Conservation (phyloP, 176 grass and related monocot genomes). For the Lolium perenne region DNA sequence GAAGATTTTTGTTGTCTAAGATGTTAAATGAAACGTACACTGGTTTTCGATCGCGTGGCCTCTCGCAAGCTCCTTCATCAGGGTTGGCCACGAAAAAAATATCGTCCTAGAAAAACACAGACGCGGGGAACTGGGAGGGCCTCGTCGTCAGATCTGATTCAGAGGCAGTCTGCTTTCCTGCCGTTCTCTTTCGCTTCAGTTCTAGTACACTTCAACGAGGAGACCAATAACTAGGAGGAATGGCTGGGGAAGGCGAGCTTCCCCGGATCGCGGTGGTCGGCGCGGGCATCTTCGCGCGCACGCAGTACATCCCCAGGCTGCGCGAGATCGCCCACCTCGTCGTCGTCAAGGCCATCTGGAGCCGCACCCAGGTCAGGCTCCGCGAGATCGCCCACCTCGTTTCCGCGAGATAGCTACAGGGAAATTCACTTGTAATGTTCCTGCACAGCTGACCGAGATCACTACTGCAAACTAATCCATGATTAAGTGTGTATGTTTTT, state of each 20-base stretch:
- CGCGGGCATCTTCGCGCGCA: constrained; percentile 85
- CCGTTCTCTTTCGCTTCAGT: neutral
- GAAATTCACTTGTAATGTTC: neutral
- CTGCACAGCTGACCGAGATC: neutral
- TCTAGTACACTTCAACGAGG: neutral
- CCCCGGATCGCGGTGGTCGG: constrained; percentile 80
- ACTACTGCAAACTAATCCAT: neutral
- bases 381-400: too few relatives aligned
- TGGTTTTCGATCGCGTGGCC: neutral
- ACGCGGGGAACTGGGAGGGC: neutral
- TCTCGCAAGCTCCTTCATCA: neutral
- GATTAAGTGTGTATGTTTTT: neutral
- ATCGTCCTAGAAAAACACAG: neutral
- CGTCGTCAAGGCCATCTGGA: constrained; percentile 85
- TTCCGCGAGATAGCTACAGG: too few relatives aligned
- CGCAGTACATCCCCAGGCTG: constrained; percentile 91
- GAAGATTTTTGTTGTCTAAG: too few relatives aligned
- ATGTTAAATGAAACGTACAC: too few relatives aligned
- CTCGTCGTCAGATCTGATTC: constrained; percentile 33
- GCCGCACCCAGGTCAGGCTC: constrained; percentile 70
- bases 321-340: constrained; percentile 80
- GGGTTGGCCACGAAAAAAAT: too few relatives aligned
- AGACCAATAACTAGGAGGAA: neutral
- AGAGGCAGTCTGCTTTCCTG: too few relatives aligned
- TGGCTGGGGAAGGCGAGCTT: constrained; percentile 34